Percentiles rank a stretch among this genome's conserved stretches.
Conservation (phyloP, 1,284 basidiomycete species). For the Pholiota adiposa region DNA sequence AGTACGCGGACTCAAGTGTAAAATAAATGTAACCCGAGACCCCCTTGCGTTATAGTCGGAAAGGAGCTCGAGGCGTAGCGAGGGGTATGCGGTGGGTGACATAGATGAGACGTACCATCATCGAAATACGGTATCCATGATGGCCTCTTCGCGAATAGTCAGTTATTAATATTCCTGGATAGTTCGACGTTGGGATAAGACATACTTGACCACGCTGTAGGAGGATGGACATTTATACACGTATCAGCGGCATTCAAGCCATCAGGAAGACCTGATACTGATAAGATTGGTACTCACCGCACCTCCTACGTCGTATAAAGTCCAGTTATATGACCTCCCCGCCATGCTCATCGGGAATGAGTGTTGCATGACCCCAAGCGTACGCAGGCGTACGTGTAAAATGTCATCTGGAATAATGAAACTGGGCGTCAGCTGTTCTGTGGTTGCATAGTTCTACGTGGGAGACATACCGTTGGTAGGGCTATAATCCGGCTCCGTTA, state of each 20-base stretch:
- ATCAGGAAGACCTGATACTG: neutral
- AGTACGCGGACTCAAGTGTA: neutral
- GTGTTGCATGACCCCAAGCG: conserved; percentile 78
- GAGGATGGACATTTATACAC: neutral
- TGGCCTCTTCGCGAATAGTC: conserved; percentile 52
- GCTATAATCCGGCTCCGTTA: conserved; percentile 68
- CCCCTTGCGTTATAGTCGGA: neutral
- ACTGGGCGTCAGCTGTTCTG: neutral
- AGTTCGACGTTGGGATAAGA: neutral
- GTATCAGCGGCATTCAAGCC: neutral
- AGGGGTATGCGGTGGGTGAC: neutral
- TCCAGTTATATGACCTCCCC: conserved; percentile 68
- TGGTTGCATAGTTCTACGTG: neutral
- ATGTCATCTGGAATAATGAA: conserved; percentile 62
- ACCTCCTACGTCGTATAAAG: conserved; percentile 81
- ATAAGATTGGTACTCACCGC: conserved; percentile 52
- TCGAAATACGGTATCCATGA: conserved; percentile 85
- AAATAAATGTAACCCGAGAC: neutral
- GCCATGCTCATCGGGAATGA: conserved; percentile 68
- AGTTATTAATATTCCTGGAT: neutral
- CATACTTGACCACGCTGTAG: conserved; percentile 36
- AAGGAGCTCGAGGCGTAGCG: neutral
- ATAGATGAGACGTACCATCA: conserved; percentile 56
- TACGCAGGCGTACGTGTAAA: conserved; percentile 76
- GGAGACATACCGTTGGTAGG: conserved; percentile 62